These are phyloP conservation scores for Pleurotus sapidus DNA, from an alignment of 768 basidiomycete genomes.

Conservation along the genomic window DNA sequence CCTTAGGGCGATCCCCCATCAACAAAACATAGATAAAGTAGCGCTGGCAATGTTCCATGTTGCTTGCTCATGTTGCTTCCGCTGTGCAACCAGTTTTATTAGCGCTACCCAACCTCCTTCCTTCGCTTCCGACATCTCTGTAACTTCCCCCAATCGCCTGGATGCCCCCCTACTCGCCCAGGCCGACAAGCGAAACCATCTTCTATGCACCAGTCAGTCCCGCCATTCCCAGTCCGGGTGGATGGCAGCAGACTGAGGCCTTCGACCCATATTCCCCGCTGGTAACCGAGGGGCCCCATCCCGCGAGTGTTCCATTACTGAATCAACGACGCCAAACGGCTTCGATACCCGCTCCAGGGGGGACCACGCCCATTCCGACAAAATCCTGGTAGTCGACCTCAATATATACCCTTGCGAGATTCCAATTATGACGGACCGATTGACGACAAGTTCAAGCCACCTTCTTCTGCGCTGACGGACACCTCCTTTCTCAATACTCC, in stretches of 20 bases:
- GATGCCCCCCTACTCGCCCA: constrained; percentile 5
- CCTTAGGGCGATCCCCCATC: neutral
- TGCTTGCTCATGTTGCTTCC: constrained; percentile 6
- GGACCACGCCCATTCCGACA: constrained; percentile 5
- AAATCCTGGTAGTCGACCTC: neutral
- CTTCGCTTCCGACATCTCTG: neutral
- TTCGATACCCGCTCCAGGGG: constrained; percentile 1
- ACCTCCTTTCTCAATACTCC: constrained; percentile 2
- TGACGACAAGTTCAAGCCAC: neutral
- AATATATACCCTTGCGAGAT: constrained; percentile 5
- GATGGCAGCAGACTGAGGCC: neutral
- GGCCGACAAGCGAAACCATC: constrained; percentile 1
- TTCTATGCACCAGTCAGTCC: constrained; percentile 1
- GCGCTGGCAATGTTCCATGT: constrained; percentile 2
- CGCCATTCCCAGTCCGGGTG: neutral
- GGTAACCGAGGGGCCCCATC: neutral
- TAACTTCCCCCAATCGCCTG: neutral
- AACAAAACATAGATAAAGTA: neutral
- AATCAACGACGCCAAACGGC: constrained; percentile 1
- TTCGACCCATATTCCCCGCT: constrained; percentile 2
- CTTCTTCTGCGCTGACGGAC: neutral
- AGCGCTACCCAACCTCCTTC: neutral
- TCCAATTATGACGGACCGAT: neutral
- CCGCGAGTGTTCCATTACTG: neutral
- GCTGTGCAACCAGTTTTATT: neutral